These are phyloP conservation scores for Chaetothyriales sp. DNA, from an alignment of 2,329 filamentous ascomycete species.

Conservation along the genomic window DNA sequence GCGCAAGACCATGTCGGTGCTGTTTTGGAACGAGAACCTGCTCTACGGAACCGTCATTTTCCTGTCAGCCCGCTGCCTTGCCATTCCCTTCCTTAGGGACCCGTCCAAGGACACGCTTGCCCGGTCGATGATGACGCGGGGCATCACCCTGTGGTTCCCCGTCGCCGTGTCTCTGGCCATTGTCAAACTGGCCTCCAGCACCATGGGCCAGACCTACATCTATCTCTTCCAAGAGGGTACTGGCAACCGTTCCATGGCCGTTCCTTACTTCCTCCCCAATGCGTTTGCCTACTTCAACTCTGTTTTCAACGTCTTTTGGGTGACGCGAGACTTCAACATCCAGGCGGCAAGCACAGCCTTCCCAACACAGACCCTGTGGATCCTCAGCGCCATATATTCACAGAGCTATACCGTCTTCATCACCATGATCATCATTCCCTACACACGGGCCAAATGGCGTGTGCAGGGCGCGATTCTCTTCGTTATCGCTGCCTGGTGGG, in stretches of 20 bases:
- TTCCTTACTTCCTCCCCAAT: conserved; percentile 23
- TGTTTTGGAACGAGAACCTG: conserved; percentile 33
- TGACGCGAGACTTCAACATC: conserved; percentile 23
- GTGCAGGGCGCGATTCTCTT: conserved; percentile 26
- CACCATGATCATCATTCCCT: conserved; percentile 33
- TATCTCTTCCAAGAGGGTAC: conserved; percentile 24
- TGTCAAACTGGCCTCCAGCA: conserved; percentile 23
- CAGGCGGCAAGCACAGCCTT: conserved; percentile 30
- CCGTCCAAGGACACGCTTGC: conserved; percentile 24
- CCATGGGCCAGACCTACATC: conserved; percentile 22
- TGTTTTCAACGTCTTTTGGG: conserved; percentile 34
- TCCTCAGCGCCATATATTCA: conserved; percentile 29
- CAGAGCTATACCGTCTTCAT: conserved; percentile 36
- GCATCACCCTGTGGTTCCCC: conserved; percentile 29
- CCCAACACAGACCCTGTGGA: conserved; percentile 33
- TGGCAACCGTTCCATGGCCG: conserved; percentile 25
- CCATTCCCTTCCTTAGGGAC: conserved; percentile 28
- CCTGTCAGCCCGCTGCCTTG: conserved; percentile 29
- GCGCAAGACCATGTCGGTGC: conserved; percentile 30
- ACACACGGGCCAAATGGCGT: conserved; percentile 28
- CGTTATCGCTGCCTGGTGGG: conserved; percentile 32
- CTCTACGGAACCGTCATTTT: conserved; percentile 34
- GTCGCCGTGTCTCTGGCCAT: conserved; percentile 28
- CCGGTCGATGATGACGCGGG: conserved; percentile 28
- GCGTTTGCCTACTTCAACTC: conserved; percentile 32